These are phyloP conservation scores for Trichoderma simmonsii DNA, from an alignment of 2,329 filamentous ascomycete genomes.

Conservation along the genomic window DNA sequence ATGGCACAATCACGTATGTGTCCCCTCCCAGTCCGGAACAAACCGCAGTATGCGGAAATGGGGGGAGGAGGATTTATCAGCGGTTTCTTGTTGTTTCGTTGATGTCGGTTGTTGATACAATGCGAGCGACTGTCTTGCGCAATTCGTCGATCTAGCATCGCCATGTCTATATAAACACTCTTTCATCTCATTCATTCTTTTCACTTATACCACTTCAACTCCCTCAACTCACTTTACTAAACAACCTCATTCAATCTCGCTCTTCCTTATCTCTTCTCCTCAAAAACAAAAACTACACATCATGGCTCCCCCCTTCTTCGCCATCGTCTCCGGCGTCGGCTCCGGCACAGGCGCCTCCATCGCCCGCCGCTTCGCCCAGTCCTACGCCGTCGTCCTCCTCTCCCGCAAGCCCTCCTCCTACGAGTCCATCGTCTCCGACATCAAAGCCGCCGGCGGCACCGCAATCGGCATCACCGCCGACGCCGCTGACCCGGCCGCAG, in stretches of 20 bases:
- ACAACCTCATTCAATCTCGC: background rate
- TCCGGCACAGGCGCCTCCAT: conserved; percentile 58
- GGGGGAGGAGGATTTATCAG: background rate
- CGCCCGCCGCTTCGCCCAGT: conserved; percentile 57
- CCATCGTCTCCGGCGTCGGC: conserved; percentile 70
- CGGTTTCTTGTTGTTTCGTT: background rate
- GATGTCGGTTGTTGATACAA: background rate
- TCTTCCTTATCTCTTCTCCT: too few species aligned
- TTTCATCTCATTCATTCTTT: background rate
- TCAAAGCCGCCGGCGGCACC: conserved; percentile 63
- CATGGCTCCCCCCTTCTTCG: conserved; percentile 46
- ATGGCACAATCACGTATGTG: background rate
- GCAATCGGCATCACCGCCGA: conserved; percentile 66
- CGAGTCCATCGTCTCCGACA: conserved; percentile 63
- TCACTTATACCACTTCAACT: background rate
- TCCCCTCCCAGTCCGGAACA: background rate
- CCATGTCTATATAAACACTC: background rate
- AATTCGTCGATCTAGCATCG: background rate
- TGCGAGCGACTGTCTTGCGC: background rate
- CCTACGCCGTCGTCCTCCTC: conserved; percentile 73
- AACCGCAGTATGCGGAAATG: background rate
- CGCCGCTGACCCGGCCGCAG: conserved; percentile 39
- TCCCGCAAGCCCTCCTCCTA: conserved; percentile 66
- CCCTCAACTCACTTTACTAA: background rate
- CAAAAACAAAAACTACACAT: background rate